Base-by-base conservation (phyloP, 768 basidiomycete species). In the Calvatia gigantea region DNA sequence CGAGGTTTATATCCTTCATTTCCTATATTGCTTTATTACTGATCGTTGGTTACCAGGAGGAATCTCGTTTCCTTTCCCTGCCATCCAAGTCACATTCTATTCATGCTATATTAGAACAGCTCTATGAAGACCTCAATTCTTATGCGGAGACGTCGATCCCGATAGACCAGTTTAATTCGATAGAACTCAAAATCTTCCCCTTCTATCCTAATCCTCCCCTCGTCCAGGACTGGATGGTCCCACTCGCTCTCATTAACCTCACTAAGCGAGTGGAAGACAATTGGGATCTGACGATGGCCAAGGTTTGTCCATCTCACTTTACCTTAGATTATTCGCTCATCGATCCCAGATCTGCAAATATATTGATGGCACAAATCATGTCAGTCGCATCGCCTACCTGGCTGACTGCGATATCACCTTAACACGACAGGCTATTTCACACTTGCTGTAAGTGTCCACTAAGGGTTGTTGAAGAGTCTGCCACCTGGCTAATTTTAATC, bases 91-190 rank as follows among this genome's bases (percentile, higher is more conserved):
- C 86, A 1, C 74, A 80, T 33, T 79, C 84, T 2, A 81, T 94
- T 29, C 82, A 88, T 65, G 82, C 87, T 14, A 91, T 98, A 49
- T 82, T 98, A 19, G 96, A 99, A 70, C 95, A 98, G 65, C 78
- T 99, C 1, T 98, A 94, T 62, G 95, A 98, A 65, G 97, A 99
- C 63, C 73, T 99, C 62, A 98, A 98, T 70, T 95, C 94, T 6
- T 98, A 96, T 71, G 94, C 93, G 0, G 96, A 98, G 72, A 94
- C 96, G 1, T 93, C 91, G 2, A 95, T 99, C 51, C 79, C 83
- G 1, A 86, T 98, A 60, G 91, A 97, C 69, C 81, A 83, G 41
- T 94, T 94, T 76, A 97, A 95, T 66, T 92, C 94, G 2, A 89
- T 98, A 53, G 95, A 98, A 66, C 71, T 99, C 61, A 95, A 96